Base-by-base conservation (phyloP, 768 basidiomycete genomes). In the Leccinellum luteum region DNA sequence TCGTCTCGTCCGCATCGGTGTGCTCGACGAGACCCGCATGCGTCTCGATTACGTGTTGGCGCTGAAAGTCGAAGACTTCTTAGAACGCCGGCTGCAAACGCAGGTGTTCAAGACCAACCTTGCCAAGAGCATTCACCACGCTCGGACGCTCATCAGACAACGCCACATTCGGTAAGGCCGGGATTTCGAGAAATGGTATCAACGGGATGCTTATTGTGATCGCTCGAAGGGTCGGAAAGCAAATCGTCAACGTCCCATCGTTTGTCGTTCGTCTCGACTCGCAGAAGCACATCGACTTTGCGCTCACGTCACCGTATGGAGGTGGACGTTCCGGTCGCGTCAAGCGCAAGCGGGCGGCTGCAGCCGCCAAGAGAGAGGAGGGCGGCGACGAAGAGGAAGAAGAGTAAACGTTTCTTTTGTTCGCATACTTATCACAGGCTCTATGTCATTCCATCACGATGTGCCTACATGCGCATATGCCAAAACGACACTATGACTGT, bases 21-120 rank as follows among this genome's bases (percentile, higher is more conserved):
- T 99, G 82, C 90, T 99, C 76, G 97, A 98, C 75, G 97, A 99
- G 83, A 78, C 85, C 63, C 90, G 95, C 76, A 98, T 99, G 97
- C 87, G 96, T 77, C 92, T 99, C 78, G 97, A 99, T 90, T 99
- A 99, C 88, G 97, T 98, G 82, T 82, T 99, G 76, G 97, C 96
- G 54, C 81, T 98, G 68, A 98, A 98, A 82, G 87, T 98, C 68
- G 97, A 99, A 77, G 97, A 99, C 79, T 99, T 99, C 89, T 90
- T 99, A 89, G 97, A 99, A 84, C 85, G 97, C 69, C 81, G 97
- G 68, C 79, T 99, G 73, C 97, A 99, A 80, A 99, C 97, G 41
- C 97, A 98, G 81, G 97, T 99, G 69, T 99, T 98, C 90, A 98
- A 98, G 85, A 86, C 83, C 66, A 95, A 95, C 65, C 83, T 99